Evolutionary conservation across 352 stramenopile species (phyloP).

Genomic region (Globisporangium okanoganense): DNA sequence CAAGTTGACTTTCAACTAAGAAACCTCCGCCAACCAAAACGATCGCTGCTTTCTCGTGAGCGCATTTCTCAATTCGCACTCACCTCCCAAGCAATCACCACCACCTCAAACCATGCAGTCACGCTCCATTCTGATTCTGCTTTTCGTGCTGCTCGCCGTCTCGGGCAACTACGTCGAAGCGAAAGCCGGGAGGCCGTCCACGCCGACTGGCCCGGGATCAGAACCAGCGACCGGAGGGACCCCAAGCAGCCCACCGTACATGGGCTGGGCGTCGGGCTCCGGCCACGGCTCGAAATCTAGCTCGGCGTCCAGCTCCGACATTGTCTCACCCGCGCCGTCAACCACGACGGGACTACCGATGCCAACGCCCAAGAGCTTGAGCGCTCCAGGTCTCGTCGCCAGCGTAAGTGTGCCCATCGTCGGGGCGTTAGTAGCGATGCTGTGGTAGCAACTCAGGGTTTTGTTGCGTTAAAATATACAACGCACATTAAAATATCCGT

Average conservation of each 20-base stretch:
- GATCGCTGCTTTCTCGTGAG: too few species aligned
- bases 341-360: neutral
- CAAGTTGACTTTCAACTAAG: too few species aligned
- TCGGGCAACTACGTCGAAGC: neutral
- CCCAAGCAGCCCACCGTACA: neutral
- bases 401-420: neutral
- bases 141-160: neutral
- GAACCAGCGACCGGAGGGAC: neutral
- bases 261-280: neutral
- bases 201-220: neutral
- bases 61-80: too few species aligned
- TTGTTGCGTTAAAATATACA: too few species aligned
- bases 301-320: neutral
- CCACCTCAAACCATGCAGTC: neutral
- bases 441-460: too few species aligned
- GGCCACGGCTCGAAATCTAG: neutral
- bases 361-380: neutral
- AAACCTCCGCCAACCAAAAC: too few species aligned
- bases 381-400: neutral
- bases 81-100: too few species aligned
- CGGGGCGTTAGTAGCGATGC: neutral
- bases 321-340: neutral
- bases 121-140: neutral
- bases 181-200: neutral
- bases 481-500: too few species aligned